Evolutionary conservation across 2,329 filamentous ascomycete species (phyloP).

Genomic region (Pseudocercospora ulei): DNA sequence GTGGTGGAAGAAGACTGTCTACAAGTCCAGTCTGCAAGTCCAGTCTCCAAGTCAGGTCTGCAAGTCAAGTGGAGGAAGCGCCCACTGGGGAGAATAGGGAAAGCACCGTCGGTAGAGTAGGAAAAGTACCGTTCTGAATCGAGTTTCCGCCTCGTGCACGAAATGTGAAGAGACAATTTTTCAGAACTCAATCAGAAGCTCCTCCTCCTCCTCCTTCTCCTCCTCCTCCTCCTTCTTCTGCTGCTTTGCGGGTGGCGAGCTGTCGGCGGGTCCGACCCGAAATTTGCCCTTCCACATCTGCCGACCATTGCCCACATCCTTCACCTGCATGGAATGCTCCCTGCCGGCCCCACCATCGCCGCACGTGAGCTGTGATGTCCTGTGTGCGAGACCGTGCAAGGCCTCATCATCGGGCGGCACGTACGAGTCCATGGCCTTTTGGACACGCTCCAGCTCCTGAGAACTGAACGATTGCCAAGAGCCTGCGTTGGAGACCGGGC

Average conservation of each 20-base stretch:
- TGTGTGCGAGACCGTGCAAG: slow-evolving; percentile 1
- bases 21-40: too few relatives aligned
- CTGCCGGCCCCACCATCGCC: slow-evolving; percentile 9
- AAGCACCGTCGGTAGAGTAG: too few relatives aligned
- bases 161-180: too few relatives aligned
- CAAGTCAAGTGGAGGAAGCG: too few relatives aligned
- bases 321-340: slow-evolving; percentile 2
- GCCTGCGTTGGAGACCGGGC: neutral
- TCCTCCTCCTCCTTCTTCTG: slow-evolving; percentile 69
- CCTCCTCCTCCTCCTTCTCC: slow-evolving; percentile 46
- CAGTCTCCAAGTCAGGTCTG: too few relatives aligned
- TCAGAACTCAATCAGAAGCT: slow-evolving; percentile 5
- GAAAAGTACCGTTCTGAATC: too few relatives aligned
- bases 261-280: neutral
- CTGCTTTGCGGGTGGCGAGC: slow-evolving; percentile 65
- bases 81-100: too few relatives aligned
- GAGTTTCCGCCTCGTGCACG: too few relatives aligned
- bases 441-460: slow-evolving; percentile 6
- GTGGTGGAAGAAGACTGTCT: too few relatives aligned
- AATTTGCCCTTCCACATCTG: slow-evolving; percentile 9
- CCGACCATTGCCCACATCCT: slow-evolving; percentile 3
- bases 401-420: slow-evolving; percentile 5
- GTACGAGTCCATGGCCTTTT: slow-evolving; percentile 5
- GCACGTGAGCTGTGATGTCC: slow-evolving; percentile 2
- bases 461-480: slow-evolving; percentile 12